Percentiles rank a stretch among this genome's conserved stretches.
Conservation (phyloP, 345 rosid species). For the Raphanus raphanistrum region DNA sequence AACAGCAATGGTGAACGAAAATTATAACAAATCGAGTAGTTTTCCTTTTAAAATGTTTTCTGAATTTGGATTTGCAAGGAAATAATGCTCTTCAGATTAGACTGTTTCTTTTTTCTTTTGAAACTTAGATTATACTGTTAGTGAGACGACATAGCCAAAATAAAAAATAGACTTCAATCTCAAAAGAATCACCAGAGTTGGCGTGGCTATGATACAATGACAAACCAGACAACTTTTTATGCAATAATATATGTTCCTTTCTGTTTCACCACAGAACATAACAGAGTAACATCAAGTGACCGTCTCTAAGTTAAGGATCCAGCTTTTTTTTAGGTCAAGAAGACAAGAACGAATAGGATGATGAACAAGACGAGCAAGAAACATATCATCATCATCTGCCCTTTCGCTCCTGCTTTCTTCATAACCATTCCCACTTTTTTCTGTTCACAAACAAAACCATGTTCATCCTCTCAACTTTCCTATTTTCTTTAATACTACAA, state of each 20-base stretch:
- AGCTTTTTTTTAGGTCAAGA: slow-evolving; percentile 52
- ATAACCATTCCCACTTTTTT: slow-evolving; percentile 97
- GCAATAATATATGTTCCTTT: not conserved
- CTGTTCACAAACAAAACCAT: slow-evolving; percentile 22
- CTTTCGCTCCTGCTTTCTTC: slow-evolving; percentile 96
- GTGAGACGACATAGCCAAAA: not conserved
- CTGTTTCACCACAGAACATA: slow-evolving; percentile 23
- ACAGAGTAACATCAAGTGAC: slow-evolving; percentile 1
- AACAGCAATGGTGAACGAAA: not conserved
- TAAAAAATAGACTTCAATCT: not conserved
- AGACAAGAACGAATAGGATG: slow-evolving; percentile 83
- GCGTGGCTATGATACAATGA: not conserved
- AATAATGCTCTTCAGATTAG: not conserved
- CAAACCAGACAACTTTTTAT: not conserved
- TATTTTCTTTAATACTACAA: not conserved
- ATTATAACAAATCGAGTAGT: not conserved
- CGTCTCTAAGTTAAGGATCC: not conserved
- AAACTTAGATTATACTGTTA: not conserved
- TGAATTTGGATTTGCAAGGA: not conserved
- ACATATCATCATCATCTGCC: slow-evolving; percentile 91
- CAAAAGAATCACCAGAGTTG: not conserved
- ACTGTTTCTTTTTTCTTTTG: not conserved
- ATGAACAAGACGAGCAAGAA: slow-evolving; percentile 79
- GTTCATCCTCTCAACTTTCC: not conserved
- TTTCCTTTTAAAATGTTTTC: not conserved